A percentile compares a stretch with the other conserved stretches of the same genome.
phyloP scores from a whole-genome alignment of 768 basidiomycete species.

The Mrakia hoshinonis region DNA sequence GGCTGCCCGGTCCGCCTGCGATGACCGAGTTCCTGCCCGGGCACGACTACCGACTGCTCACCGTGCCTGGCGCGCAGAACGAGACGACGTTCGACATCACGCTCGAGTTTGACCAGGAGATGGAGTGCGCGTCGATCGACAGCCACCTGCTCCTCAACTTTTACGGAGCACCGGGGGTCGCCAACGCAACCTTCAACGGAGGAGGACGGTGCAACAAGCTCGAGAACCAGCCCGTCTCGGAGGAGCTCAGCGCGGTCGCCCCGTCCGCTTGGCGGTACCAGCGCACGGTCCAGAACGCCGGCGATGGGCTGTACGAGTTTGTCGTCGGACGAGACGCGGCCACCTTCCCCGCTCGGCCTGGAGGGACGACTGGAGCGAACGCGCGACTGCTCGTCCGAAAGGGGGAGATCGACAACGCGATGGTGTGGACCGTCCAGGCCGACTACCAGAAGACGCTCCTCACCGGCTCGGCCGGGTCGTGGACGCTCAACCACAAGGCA shows the following conservation, averaged over 20 bases:
- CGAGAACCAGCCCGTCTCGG: background rate
- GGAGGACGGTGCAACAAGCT: background rate
- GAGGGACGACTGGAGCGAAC: conserved; percentile 50
- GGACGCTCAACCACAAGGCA: conserved; percentile 52
- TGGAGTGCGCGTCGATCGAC: conserved; percentile 48
- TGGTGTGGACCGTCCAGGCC: conserved; percentile 65
- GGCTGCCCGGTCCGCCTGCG: conserved; percentile 41
- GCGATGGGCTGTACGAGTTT: conserved; percentile 74
- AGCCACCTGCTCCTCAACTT: conserved; percentile 61
- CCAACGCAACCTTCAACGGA: conserved; percentile 46
- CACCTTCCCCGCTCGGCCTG: conserved; percentile 35
- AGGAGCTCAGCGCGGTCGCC: conserved; percentile 47
- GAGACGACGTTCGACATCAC: conserved; percentile 55
- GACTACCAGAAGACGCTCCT: conserved; percentile 57
- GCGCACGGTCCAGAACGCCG: conserved; percentile 62
- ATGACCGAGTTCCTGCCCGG: conserved; percentile 74
- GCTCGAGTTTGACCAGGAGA: conserved; percentile 66
- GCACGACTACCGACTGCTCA: conserved; percentile 64
- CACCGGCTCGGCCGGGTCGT: conserved; percentile 31
- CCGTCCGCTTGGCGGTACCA: conserved; percentile 64
- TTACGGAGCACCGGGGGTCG: conserved; percentile 56
- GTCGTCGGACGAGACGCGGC: conserved; percentile 52
- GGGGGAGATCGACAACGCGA: conserved; percentile 61
- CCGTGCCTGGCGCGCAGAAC: conserved; percentile 47
- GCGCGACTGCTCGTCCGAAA: conserved; percentile 77